Conservation (phyloP, 768 basidiomycete species). For the Rhodotorula sphaerocarpa region DNA sequence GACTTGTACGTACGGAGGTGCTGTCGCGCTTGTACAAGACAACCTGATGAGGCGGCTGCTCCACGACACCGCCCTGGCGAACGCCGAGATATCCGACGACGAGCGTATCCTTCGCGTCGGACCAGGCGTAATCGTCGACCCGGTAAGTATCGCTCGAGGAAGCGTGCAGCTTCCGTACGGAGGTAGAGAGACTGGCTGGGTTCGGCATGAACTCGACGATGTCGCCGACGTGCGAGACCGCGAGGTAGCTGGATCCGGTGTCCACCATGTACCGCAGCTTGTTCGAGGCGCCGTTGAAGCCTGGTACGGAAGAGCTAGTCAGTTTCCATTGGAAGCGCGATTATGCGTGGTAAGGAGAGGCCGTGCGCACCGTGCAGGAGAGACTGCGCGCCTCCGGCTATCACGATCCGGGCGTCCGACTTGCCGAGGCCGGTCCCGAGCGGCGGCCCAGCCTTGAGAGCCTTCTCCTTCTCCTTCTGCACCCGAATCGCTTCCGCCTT, state of each 20-base stretch:
- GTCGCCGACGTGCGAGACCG: conserved; percentile 24
- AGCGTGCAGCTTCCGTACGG: conserved; percentile 3
- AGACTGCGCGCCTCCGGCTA: background rate
- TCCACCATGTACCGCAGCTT: conserved; percentile 30
- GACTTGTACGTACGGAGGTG: background rate
- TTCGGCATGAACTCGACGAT: conserved; percentile 17
- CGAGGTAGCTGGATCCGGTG: conserved; percentile 11
- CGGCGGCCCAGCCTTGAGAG: background rate
- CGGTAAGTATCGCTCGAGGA: conserved; percentile 8
- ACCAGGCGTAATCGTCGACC: conserved; percentile 23
- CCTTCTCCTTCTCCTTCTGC: background rate
- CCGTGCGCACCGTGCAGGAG: conserved; percentile 5
- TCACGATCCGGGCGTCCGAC: conserved; percentile 14
- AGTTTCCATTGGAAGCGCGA: conserved; percentile 11
- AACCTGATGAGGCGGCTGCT: conserved; percentile 20
- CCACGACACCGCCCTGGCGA: conserved; percentile 2
- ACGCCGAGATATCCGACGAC: conserved; percentile 21
- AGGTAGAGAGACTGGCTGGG: background rate
- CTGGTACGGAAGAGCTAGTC: background rate
- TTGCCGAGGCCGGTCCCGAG: conserved; percentile 6
- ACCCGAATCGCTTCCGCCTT: background rate
- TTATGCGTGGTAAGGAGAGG: conserved; percentile 7
- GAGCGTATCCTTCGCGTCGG: conserved; percentile 20
- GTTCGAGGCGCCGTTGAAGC: conserved; percentile 26
- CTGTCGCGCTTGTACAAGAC: conserved; percentile 16